Percentiles rank a stretch among this genome's conserved stretches.
phyloP scores from a whole-genome alignment of 148 eudicot genomes.

The Simmondsia chinensis region DNA sequence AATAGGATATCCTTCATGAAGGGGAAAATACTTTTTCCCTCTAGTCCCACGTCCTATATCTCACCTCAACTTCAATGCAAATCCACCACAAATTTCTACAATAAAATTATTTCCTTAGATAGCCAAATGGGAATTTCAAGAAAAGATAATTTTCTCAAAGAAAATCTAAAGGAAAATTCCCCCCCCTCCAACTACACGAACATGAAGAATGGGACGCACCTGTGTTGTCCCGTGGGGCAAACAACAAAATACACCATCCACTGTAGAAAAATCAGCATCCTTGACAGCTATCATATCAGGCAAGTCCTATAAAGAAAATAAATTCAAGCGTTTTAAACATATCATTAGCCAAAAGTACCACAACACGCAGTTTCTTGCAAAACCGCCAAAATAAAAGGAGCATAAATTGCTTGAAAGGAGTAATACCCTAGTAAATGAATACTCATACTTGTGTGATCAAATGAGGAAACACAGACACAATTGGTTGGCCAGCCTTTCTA shows the following conservation, averaged over 20 bases:
- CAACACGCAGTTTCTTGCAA: neutral
- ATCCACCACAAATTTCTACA: too few relatives aligned
- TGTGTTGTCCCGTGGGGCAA: slow-evolving; percentile 99
- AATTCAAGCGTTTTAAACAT: neutral
- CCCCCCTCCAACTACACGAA: too few relatives aligned
- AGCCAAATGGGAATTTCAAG: too few relatives aligned
- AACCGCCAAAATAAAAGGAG: neutral
- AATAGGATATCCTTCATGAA: too few relatives aligned
- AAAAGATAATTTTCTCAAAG: too few relatives aligned
- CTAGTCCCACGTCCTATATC: too few relatives aligned
- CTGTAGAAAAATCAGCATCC: slow-evolving; percentile 81
- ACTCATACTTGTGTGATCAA: slow-evolving; percentile 53
- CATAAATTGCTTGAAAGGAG: neutral
- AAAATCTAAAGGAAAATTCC: too few relatives aligned
- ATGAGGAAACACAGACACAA: slow-evolving; percentile 93
- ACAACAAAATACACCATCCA: slow-evolving; percentile 97
- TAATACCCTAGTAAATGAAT: neutral
- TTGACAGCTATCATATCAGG: slow-evolving; percentile 78
- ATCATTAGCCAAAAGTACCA: too few relatives aligned
- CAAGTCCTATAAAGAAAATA: slow-evolving; percentile 40
- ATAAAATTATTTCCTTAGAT: too few relatives aligned
- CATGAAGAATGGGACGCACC: slow-evolving; percentile 28
- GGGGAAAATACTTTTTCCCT: too few relatives aligned
- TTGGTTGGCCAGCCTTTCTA: slow-evolving; percentile 94
- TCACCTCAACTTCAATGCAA: too few relatives aligned